These are phyloP conservation scores for Diaporthe eres DNA, from an alignment of 2,329 filamentous ascomycete species.

Conservation along the genomic window DNA sequence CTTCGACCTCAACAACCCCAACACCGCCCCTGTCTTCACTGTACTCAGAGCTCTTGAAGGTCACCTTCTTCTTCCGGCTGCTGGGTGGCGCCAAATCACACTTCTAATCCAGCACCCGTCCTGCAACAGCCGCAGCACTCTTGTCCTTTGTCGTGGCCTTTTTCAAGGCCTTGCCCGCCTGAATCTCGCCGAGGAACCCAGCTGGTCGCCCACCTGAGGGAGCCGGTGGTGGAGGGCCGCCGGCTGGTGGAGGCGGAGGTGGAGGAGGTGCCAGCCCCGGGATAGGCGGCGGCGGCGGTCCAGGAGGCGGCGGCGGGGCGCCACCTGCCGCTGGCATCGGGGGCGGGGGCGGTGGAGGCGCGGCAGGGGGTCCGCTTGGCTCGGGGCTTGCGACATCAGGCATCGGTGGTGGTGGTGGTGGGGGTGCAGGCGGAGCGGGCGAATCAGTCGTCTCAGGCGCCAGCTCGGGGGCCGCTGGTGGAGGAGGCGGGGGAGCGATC, in stretches of 20 bases:
- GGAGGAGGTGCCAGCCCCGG: slow-evolving; percentile 58
- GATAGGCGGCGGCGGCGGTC: slow-evolving; percentile 54
- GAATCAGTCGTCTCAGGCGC: slow-evolving; percentile 44
- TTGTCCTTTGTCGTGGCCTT: slow-evolving; percentile 94
- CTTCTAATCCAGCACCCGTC: slow-evolving; percentile 75
- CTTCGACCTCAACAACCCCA: slow-evolving; percentile 1
- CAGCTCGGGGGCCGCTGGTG: slow-evolving; percentile 52
- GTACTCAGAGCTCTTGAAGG: slow-evolving; percentile 14
- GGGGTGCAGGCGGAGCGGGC: slow-evolving; percentile 53
- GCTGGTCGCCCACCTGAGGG: slow-evolving; percentile 64
- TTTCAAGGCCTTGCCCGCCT: slow-evolving; percentile 81
- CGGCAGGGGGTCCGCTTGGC: slow-evolving; percentile 50
- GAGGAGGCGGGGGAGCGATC: slow-evolving; percentile 57
- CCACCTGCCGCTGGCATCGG: slow-evolving; percentile 55
- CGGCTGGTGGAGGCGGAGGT: slow-evolving; percentile 46
- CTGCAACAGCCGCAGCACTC: slow-evolving; percentile 79
- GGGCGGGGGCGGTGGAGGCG: slow-evolving; percentile 52
- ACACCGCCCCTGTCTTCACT: slow-evolving; percentile 11
- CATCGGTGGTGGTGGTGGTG: slow-evolving; percentile 58
- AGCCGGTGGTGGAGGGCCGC: slow-evolving; percentile 57
- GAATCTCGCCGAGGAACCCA: slow-evolving; percentile 85
- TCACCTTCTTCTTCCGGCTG: neutral
- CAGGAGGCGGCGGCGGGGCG: slow-evolving; percentile 50
- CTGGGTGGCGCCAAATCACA: slow-evolving; percentile 1
- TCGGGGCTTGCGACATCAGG: slow-evolving; percentile 42